Conservation (phyloP, 2,329 filamentous ascomycete species). For the Paecilomyces dactylethromorphus region DNA sequence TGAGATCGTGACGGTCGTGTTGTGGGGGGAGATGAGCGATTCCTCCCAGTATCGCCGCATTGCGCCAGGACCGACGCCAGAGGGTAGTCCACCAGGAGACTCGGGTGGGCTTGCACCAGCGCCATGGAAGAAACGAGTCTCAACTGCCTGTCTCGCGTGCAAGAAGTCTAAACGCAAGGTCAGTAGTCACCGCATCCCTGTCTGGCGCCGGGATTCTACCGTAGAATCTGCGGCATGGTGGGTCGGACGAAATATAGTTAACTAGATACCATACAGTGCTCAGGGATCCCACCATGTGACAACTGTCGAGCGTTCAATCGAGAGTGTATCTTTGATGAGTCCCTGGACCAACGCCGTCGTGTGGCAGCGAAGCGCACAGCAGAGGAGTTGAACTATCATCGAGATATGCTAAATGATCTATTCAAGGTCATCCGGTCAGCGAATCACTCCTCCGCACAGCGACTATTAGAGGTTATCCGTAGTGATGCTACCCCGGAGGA, state of each 20-base stretch:
- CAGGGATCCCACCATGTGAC: slow-evolving; percentile 30
- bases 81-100: slow-evolving; percentile 3
- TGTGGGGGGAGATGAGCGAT: slow-evolving; percentile 12
- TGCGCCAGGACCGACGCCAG: slow-evolving; percentile 17
- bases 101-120: slow-evolving; percentile 4
- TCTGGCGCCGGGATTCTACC: not conserved
- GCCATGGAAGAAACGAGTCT: slow-evolving; percentile 30
- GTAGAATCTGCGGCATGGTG: not conserved
- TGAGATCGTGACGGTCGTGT: not conserved
- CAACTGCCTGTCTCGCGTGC: slow-evolving; percentile 33
- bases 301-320: slow-evolving; percentile 30
- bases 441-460: slow-evolving; percentile 19
- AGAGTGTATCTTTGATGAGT: slow-evolving; percentile 52
- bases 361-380: slow-evolving; percentile 34
- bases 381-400: slow-evolving; percentile 33
- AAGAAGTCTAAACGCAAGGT: slow-evolving; percentile 36
- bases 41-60: slow-evolving; percentile 15
- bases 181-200: not conserved
- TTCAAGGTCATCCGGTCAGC: slow-evolving; percentile 27
- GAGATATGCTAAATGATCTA: slow-evolving; percentile 31
- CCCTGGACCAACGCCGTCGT: slow-evolving; percentile 46
- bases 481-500: slow-evolving; percentile 28
- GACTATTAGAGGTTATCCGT: slow-evolving; percentile 29
- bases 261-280: slow-evolving; percentile 20
- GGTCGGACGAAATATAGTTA: not conserved